Evolutionary conservation across 148 eudicot genomes (phyloP).

Genomic region (Polygonum aviculare): DNA sequence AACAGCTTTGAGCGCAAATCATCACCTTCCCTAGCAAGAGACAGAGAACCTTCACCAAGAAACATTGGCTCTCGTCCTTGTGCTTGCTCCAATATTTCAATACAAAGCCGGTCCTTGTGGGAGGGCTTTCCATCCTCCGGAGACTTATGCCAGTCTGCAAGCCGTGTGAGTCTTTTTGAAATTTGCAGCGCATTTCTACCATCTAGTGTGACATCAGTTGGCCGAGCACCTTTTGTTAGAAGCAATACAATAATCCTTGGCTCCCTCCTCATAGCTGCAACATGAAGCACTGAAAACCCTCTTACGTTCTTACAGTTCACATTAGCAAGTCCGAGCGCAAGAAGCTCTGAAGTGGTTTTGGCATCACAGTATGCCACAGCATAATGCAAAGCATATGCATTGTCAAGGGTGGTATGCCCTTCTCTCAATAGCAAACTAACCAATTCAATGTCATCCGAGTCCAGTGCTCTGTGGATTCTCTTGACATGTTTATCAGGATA

Average conservation of each 20-base stretch:
- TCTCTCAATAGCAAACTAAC: slow-evolving; percentile 69
- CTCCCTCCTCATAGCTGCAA: slow-evolving; percentile 87
- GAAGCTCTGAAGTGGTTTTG: slow-evolving; percentile 62
- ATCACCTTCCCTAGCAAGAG: slow-evolving; percentile 82
- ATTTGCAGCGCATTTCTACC: slow-evolving; percentile 82
- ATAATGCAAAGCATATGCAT: slow-evolving; percentile 81
- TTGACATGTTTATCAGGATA: slow-evolving; percentile 72
- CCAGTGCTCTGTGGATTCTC: slow-evolving; percentile 80
- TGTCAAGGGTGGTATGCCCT: slow-evolving; percentile 61
- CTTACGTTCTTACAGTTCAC: slow-evolving; percentile 50
- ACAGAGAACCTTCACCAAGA: slow-evolving; percentile 67
- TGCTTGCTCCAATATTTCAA: slow-evolving; percentile 84
- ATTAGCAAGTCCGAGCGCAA: slow-evolving; percentile 74
- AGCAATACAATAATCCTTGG: slow-evolving; percentile 77
- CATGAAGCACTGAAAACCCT: slow-evolving; percentile 72
- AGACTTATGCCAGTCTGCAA: slow-evolving; percentile 36
- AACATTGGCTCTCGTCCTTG: slow-evolving; percentile 59
- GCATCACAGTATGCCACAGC: slow-evolving; percentile 86
- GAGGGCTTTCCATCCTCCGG: slow-evolving; percentile 55
- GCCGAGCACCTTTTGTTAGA: slow-evolving; percentile 82
- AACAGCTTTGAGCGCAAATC: slow-evolving; percentile 63
- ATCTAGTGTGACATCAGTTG: slow-evolving; percentile 59
- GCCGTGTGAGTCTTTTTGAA: slow-evolving; percentile 65
- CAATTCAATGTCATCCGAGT: slow-evolving; percentile 88
- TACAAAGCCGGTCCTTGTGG: slow-evolving; percentile 75